Evolutionary conservation across 305 asterid genomes (phyloP).

Genomic region (Fraxinus sp.): DNA sequence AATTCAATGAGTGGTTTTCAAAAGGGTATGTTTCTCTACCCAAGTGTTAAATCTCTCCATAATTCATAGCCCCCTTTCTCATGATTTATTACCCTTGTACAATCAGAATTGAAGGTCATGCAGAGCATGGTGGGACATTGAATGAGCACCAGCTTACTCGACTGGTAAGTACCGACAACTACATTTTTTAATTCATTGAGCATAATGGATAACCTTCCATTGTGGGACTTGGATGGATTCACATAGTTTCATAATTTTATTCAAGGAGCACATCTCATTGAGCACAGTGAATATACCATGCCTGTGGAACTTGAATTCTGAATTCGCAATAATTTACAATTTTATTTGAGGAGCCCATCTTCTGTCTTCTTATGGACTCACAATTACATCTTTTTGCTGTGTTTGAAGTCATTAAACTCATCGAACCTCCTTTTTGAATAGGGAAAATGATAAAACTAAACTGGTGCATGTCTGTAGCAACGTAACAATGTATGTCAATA

Average conservation of each 20-base stretch:
- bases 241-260: background rate
- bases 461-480: background rate
- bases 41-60: constrained; percentile 1
- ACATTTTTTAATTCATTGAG: constrained; percentile 2
- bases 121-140: constrained; percentile 98
- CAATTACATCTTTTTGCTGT: background rate
- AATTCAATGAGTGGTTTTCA: constrained; percentile 97
- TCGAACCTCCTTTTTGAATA: background rate
- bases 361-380: background rate
- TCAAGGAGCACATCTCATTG: background rate
- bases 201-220: background rate
- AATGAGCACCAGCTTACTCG: constrained; percentile 99
- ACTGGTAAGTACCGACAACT: constrained; percentile 63
- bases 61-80: constrained; percentile 20
- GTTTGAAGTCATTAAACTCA: background rate
- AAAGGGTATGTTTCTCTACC: constrained; percentile 67
- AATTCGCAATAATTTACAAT: background rate
- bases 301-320: background rate
- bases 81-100: constrained; percentile 26
- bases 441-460: constrained; percentile 3
- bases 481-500: background rate
- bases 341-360: constrained; percentile 5
- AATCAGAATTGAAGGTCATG: constrained; percentile 95
- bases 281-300: background rate
- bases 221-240: constrained; percentile 1